phyloP scores from a whole-genome alignment of 1,284 basidiomycete genomes.

The Phlebopus sp. region DNA sequence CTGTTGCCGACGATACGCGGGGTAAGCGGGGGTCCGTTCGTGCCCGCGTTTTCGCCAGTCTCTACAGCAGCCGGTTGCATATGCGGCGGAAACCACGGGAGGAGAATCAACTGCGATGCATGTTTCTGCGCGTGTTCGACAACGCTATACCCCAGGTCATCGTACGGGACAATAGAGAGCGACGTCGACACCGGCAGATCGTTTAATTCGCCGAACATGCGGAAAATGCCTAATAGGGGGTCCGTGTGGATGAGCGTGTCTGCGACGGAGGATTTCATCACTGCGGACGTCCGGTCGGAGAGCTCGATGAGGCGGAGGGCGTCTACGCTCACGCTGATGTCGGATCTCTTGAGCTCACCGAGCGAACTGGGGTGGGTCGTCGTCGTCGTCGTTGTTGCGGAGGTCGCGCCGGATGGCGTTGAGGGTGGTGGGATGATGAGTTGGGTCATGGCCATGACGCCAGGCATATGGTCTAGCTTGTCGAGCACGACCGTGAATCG shows the following conservation, averaged over 20 bases:
- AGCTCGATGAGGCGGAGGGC: constrained; percentile 88
- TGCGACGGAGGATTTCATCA: constrained; percentile 80
- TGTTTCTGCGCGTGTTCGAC: constrained; percentile 58
- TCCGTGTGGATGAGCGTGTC: constrained; percentile 73
- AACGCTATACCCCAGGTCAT: constrained; percentile 72
- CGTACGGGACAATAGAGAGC: constrained; percentile 54
- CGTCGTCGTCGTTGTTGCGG: constrained; percentile 5
- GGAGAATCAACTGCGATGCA: constrained; percentile 70
- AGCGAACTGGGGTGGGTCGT: background rate
- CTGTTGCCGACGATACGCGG: constrained; percentile 5
- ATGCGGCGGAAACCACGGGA: constrained; percentile 68
- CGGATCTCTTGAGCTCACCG: constrained; percentile 20
- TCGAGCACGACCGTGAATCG: constrained; percentile 79
- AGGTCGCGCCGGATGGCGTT: background rate
- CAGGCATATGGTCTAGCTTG: constrained; percentile 80
- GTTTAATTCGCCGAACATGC: constrained; percentile 77
- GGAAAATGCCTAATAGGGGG: constrained; percentile 77
- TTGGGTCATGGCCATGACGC: constrained; percentile 63
- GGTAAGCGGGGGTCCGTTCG: no score
- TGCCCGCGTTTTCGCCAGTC: background rate
- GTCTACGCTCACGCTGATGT: constrained; percentile 52
- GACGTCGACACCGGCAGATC: constrained; percentile 66
- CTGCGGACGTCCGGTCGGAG: constrained; percentile 37
- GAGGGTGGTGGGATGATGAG: constrained; percentile 44
- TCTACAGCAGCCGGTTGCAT: constrained; percentile 28